phyloP scores from a whole-genome alignment of 805 yeast genomes.

The Saccharomycopsis sp. region DNA sequence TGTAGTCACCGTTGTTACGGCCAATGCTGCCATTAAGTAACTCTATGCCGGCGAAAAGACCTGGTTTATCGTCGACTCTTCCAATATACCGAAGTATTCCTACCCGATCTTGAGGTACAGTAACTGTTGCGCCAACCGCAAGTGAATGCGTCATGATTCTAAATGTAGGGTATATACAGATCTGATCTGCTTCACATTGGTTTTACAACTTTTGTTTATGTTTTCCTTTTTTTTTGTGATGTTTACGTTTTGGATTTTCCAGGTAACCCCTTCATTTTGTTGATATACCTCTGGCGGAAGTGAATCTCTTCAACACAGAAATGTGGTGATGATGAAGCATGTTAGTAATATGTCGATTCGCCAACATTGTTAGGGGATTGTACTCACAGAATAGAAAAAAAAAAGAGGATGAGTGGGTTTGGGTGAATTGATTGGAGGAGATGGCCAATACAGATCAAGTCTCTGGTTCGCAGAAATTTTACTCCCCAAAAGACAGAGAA shows the following conservation, averaged over 20 bases:
- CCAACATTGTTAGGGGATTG: no score
- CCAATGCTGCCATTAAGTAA: conserved; percentile 57
- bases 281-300: background rate
- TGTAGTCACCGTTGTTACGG: conserved; percentile 76
- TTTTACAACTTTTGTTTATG: background rate
- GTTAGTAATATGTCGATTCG: no score
- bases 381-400: no score
- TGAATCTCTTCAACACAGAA: no score
- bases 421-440: no score
- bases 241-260: background rate
- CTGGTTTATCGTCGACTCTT: conserved; percentile 58
- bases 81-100: conserved; percentile 71
- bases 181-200: no score
- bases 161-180: no score
- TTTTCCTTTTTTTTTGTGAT: background rate
- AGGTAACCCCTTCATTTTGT: background rate
- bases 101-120: conserved; percentile 59
- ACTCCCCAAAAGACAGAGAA: no score
- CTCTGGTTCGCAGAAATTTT: background rate
- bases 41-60: conserved; percentile 83
- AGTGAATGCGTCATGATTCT: no score
- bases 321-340: no score
- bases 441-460: no score
- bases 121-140: conserved; percentile 24
- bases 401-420: no score